Percentiles rank a stretch among this genome's conserved stretches.
These are phyloP conservation scores for Westerdykella aurantiaca DNA, from an alignment of 2,329 filamentous ascomycete genomes.

Conservation along the genomic window DNA sequence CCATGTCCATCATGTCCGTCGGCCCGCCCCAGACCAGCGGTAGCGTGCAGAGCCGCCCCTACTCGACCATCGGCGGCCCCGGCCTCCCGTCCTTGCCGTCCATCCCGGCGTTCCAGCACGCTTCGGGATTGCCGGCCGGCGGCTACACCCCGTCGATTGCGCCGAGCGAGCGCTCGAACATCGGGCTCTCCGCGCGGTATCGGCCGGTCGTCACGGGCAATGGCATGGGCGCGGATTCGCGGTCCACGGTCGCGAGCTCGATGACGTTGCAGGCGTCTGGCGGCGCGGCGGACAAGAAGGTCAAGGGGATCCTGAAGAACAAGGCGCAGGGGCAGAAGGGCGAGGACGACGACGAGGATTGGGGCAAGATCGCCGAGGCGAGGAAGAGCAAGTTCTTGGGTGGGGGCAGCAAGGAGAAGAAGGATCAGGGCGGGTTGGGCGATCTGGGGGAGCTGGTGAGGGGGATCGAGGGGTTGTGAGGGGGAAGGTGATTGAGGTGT, in stretches of 20 bases:
- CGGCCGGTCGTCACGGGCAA: conserved; percentile 65
- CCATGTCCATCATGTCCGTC: conserved; percentile 43
- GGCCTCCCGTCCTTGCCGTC: conserved; percentile 1
- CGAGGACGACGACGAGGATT: conserved; percentile 28
- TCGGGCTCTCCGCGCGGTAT: conserved; percentile 85
- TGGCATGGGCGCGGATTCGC: conserved; percentile 12
- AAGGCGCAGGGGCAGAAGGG: conserved; percentile 9
- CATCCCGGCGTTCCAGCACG: conserved; percentile 26
- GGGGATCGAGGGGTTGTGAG: conserved; percentile 6
- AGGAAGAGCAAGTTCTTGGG: conserved; percentile 23
- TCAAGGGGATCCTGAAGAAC: conserved; percentile 34
- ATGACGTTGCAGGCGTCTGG: conserved; percentile 30
- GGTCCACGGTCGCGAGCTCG: conserved; percentile 22
- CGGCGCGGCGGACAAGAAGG: conserved; percentile 13
- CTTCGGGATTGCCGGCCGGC: conserved; percentile 26
- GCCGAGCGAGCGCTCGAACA: conserved; percentile 89
- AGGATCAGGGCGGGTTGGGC: conserved; percentile 10
- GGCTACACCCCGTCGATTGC: conserved; percentile 86
- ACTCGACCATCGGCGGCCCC: conserved; percentile 12
- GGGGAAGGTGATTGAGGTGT: no score
- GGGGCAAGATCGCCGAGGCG: conserved; percentile 24
- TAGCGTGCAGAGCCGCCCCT: conserved; percentile 19
- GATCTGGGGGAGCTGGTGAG: conserved; percentile 21
- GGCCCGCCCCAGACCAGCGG: conserved; percentile 47
- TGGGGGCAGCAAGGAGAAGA: conserved; percentile 9